phyloP scores from a whole-genome alignment of 2,329 filamentous ascomycete species.

The Domatiomyces catenatus region DNA sequence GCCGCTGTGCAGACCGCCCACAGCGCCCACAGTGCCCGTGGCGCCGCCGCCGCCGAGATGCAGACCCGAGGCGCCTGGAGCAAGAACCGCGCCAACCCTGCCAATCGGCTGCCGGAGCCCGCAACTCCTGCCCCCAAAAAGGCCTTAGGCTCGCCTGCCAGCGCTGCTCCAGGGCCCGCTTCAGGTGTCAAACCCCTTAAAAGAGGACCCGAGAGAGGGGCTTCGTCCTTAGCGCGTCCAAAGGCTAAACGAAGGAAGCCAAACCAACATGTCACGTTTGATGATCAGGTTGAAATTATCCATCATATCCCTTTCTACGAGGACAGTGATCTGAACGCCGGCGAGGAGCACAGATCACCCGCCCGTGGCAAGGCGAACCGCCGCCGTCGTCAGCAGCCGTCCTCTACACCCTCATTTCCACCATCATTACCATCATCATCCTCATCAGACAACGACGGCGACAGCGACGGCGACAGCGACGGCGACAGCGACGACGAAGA shows the following conservation, averaged over 20 bases:
- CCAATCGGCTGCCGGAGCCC: not conserved
- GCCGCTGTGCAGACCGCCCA: no score
- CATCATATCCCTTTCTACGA: not conserved
- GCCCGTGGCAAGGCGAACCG: not conserved
- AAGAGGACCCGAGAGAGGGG: no score
- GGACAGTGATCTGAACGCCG: not conserved
- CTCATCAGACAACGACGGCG: not conserved
- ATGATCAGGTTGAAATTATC: not conserved
- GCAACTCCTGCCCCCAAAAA: not conserved
- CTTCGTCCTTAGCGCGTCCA: no score
- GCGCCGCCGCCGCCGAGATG: not conserved
- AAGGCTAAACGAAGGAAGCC: not conserved
- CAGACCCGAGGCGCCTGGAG: slow-evolving; percentile 1
- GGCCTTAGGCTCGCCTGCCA: not conserved
- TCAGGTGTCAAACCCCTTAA: not conserved
- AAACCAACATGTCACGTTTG: not conserved
- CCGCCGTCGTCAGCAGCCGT: not conserved
- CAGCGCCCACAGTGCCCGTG: not conserved
- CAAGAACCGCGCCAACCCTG: slow-evolving; percentile 3
- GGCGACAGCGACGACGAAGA: slow-evolving; percentile 4
- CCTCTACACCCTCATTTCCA: no score
- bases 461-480: no score
- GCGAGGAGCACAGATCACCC: not conserved
- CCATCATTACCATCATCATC: not conserved
- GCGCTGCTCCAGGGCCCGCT: not conserved